Conservation (phyloP, 192 early-diverging fungal genomes). For the Hyaloraphidium curvatum region DNA sequence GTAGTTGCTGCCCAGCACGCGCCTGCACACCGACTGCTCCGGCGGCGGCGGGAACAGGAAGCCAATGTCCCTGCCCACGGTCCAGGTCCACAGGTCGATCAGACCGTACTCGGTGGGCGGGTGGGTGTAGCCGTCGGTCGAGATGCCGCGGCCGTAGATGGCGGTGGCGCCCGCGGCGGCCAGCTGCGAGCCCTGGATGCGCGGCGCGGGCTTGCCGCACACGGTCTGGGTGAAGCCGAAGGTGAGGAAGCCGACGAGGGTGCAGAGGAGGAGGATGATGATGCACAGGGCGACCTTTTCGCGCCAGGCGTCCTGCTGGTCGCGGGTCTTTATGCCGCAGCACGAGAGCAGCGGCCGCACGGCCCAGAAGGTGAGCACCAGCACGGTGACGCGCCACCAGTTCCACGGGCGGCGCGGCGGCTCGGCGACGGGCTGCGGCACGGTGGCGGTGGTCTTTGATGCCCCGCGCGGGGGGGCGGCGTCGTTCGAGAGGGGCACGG, state of each 20-base stretch:
- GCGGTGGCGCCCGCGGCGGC: not conserved
- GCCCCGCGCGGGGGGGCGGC: no score
- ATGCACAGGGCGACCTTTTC: conserved; percentile 89
- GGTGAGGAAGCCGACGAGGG: conserved; percentile 72
- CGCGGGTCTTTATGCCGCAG: not conserved
- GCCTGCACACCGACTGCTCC: not conserved
- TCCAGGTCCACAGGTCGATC: not conserved
- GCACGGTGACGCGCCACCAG: not conserved
- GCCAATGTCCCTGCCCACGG: not conserved
- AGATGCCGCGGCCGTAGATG: not conserved
- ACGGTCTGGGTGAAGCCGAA: conserved; percentile 33
- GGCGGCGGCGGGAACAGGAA: not conserved
- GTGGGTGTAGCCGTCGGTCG: not conserved
- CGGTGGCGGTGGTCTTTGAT: no score
- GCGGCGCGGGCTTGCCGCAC: not conserved
- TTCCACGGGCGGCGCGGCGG: no score
- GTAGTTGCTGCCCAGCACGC: no score
- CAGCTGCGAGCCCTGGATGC: not conserved
- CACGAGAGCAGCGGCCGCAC: not conserved
- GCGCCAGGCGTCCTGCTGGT: conserved; percentile 67
- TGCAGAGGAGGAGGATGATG: conserved; percentile 62
- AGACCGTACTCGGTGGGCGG: not conserved
- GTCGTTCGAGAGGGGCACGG: no score
- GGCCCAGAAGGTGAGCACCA: not conserved
- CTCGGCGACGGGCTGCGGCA: no score